Evolutionary conservation across 2,329 filamentous ascomycete genomes (phyloP).

Genomic region (Chrysoporthe puriensis): DNA sequence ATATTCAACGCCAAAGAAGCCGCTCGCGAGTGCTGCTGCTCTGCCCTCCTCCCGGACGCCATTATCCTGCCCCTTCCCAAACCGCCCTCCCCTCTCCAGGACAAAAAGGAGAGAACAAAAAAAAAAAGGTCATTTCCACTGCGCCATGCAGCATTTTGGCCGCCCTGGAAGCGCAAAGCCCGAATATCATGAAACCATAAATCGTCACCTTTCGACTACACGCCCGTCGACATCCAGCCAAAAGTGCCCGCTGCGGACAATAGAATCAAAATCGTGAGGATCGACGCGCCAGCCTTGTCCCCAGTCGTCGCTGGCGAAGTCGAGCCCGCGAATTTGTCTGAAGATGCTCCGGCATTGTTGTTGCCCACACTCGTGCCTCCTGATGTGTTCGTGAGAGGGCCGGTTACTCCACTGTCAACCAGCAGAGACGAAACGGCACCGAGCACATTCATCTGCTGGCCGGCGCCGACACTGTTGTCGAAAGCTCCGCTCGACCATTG

Average conservation of each 20-base stretch:
- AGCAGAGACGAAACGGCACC: slow-evolving; percentile 53
- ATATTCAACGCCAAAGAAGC: background rate
- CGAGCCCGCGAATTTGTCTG: slow-evolving; percentile 31
- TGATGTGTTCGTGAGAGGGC: slow-evolving; percentile 30
- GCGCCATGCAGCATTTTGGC: background rate
- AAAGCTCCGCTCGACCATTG: slow-evolving; percentile 53
- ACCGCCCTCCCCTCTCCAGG: background rate
- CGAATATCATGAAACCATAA: background rate
- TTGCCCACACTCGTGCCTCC: slow-evolving; percentile 37
- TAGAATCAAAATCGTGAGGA: slow-evolving; percentile 32
- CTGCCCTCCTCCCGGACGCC: background rate
- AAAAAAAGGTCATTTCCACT: background rate
- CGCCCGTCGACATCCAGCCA: slow-evolving; percentile 38
- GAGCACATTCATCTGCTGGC: slow-evolving; percentile 59
- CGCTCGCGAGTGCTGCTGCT: background rate
- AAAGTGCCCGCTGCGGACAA: slow-evolving; percentile 37
- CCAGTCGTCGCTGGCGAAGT: slow-evolving; percentile 34
- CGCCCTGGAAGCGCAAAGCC: background rate
- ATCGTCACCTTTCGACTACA: background rate
- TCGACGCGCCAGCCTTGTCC: slow-evolving; percentile 37
- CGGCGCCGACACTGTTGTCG: slow-evolving; percentile 56
- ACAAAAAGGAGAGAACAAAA: background rate
- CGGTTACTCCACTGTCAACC: slow-evolving; percentile 34
- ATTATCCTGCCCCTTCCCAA: background rate
- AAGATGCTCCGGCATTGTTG: slow-evolving; percentile 33